These are phyloP conservation scores for Diaporthe nobilis DNA, from an alignment of 2,329 filamentous ascomycete species.

Conservation along the genomic window DNA sequence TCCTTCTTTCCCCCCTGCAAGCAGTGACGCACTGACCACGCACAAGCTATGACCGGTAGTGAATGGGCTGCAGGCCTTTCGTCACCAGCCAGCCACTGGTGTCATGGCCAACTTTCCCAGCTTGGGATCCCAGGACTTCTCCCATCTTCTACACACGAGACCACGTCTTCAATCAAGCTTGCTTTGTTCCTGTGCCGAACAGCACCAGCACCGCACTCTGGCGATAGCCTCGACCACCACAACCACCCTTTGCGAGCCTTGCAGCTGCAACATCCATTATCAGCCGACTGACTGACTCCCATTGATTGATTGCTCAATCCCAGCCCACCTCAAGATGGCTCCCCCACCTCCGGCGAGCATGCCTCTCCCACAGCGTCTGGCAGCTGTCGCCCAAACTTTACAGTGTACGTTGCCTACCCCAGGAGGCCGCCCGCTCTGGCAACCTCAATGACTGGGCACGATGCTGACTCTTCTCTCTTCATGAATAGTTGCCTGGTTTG, in stretches of 20 bases:
- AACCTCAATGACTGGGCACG: constrained; percentile 43
- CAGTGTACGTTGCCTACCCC: constrained; percentile 79
- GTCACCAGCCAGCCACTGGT: constrained; percentile 41
- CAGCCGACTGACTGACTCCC: neutral
- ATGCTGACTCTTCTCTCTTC: constrained; percentile 53
- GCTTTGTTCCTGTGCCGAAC: constrained; percentile 16
- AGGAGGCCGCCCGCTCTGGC: neutral
- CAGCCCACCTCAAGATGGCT: constrained; percentile 68
- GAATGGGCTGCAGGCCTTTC: constrained; percentile 25
- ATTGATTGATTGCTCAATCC: neutral
- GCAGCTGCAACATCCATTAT: constrained; percentile 9
- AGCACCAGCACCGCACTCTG: neutral
- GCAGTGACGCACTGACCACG: constrained; percentile 38
- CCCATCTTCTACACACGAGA: constrained; percentile 17
- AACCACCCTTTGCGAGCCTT: neutral
- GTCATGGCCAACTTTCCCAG: constrained; percentile 38
- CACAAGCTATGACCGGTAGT: neutral
- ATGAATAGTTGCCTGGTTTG: constrained; percentile 80
- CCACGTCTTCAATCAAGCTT: constrained; percentile 30
- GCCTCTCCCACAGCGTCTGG: constrained; percentile 81
- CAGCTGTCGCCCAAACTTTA: constrained; percentile 86
- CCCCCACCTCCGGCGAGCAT: constrained; percentile 79
- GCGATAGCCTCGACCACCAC: constrained; percentile 16
- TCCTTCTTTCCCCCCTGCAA: neutral
- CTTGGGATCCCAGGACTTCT: constrained; percentile 24